Evolutionary conservation across 768 basidiomycete genomes (phyloP), one percentile per base, ranked within the genome.

Genomic region (Paxillus involutus): DNA sequence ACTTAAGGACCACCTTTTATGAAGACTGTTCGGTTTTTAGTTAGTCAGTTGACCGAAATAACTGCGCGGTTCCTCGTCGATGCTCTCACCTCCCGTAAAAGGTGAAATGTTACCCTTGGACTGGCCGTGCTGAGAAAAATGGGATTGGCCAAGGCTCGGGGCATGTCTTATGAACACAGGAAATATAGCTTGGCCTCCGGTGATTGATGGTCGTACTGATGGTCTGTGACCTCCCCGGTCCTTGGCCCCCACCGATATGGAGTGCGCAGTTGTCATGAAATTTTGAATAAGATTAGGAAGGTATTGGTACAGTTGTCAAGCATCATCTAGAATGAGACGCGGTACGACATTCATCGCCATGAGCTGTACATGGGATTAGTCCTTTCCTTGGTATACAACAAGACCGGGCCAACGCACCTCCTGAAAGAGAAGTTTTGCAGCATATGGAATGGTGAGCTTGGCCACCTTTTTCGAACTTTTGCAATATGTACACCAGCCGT

Each of bases 341-440:
- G 94, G 94, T 16, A 96, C 88, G 43, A 96, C 86, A 66, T 96
- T 96, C 94, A 97, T 97, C 10, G 93, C 94, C 91, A 96, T 93
- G 63, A 97, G 73, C 91, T 96, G 62, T 19, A 45, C 32, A 50
- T 49, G 32, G 51, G 41, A 47, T 41, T 35, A 36, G 55, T n/a
- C 32, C 24, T 17, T 50, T 26, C 26, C 26, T 26, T 26, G 6
- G 6, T 26, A 5, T 6, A 26, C 26, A 5, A 26, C 26, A 26
- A 21, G 16, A 36, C 17, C 33, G 13, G 48, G 3, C 41, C 33
- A 29, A 66, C 81, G 24, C 60, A 88, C 91, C 83, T 94, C 92
- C 71, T 93, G 91, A 77, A 94, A 94, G 26, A 94, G 74, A 55
- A 94, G 64, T 71, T 98, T 98, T 48, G 95, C 94, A 9, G 95